These are phyloP conservation scores for Kodamaea kaohsiungensis DNA, from an alignment of 805 yeast species.

Conservation along the genomic window DNA sequence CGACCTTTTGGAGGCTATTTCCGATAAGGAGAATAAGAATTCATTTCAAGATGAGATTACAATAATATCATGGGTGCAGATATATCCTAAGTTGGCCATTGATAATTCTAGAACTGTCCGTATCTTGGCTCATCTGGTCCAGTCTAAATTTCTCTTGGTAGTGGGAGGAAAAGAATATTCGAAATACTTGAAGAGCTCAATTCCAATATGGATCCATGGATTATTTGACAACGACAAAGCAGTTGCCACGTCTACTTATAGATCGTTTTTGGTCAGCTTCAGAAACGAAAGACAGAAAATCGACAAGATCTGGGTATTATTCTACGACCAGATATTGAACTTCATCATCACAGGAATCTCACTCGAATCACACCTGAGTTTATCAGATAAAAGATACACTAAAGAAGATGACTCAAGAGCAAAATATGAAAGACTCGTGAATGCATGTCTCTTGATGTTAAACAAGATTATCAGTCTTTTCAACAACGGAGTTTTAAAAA, in stretches of 20 bases:
- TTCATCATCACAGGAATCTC: slow-evolving; percentile 53
- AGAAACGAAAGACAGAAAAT: slow-evolving; percentile 51
- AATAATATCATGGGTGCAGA: slow-evolving; percentile 70
- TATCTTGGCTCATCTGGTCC: slow-evolving; percentile 60
- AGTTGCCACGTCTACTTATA: slow-evolving; percentile 53
- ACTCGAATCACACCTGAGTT: slow-evolving; percentile 58
- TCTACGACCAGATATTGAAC: slow-evolving; percentile 55
- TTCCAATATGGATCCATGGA: slow-evolving; percentile 76
- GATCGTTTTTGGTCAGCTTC: slow-evolving; percentile 55
- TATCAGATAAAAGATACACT: slow-evolving; percentile 75
- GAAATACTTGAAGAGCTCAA: slow-evolving; percentile 66
- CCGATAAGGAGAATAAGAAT: slow-evolving; percentile 13
- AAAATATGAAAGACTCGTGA: slow-evolving; percentile 61
- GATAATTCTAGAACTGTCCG: slow-evolving; percentile 72
- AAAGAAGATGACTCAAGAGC: slow-evolving; percentile 63
- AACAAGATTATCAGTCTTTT: slow-evolving; percentile 17
- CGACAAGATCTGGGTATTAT: slow-evolving; percentile 56
- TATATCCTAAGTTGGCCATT: slow-evolving; percentile 76
- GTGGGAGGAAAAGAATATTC: slow-evolving; percentile 58
- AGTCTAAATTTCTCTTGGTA: slow-evolving; percentile 46
- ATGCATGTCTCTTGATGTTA: slow-evolving; percentile 52
- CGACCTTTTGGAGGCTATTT: slow-evolving; percentile 45
- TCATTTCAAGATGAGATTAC: slow-evolving; percentile 49
- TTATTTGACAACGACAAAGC: slow-evolving; percentile 64
- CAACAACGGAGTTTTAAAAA: slow-evolving; percentile 14